phyloP scores from a whole-genome alignment of 169 alveolate genomes.

The Eimeria tenella region DNA sequence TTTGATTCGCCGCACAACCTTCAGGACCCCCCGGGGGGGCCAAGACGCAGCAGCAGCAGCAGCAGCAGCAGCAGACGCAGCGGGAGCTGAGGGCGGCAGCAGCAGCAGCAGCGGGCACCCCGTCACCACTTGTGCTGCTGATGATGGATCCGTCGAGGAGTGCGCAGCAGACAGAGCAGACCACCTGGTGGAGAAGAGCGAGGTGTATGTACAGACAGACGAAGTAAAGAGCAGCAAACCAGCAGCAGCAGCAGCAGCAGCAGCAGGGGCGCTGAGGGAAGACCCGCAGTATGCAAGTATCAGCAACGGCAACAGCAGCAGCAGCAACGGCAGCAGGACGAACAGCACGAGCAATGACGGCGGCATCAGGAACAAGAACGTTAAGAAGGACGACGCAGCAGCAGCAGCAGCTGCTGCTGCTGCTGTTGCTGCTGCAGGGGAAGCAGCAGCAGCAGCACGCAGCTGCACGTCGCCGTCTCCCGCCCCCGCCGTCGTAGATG shows the following conservation, averaged over 20 bases:
- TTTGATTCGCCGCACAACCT: conserved; percentile 65
- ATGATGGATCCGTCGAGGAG: neutral
- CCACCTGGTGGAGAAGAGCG: neutral
- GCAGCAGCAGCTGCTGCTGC: too few species aligned
- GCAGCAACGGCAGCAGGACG: neutral
- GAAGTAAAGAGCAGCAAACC: too few species aligned
- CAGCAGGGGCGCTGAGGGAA: neutral
- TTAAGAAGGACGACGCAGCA: too few species aligned
- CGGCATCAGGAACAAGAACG: too few species aligned
- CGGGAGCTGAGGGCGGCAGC: too few species aligned
- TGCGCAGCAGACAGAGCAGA: neutral
- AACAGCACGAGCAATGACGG: too few species aligned
- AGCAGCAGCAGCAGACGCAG: neutral
- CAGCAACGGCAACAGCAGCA: conserved; percentile 14
- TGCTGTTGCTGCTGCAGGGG: too few species aligned
- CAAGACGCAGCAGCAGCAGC: conserved; percentile 9
- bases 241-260: neutral
- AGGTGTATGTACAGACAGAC: neutral
- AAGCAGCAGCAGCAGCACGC: too few species aligned
- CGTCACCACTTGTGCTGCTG: neutral
- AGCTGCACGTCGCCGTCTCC: too few species aligned
- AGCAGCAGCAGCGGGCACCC: conserved; percentile 14
- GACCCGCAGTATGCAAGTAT: neutral
- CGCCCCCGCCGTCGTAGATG: too few species aligned
- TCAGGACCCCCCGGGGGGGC: conserved; percentile 20